Base-by-base conservation (phyloP, 192 early-diverging fungal species). In the Diversispora epigaea region DNA sequence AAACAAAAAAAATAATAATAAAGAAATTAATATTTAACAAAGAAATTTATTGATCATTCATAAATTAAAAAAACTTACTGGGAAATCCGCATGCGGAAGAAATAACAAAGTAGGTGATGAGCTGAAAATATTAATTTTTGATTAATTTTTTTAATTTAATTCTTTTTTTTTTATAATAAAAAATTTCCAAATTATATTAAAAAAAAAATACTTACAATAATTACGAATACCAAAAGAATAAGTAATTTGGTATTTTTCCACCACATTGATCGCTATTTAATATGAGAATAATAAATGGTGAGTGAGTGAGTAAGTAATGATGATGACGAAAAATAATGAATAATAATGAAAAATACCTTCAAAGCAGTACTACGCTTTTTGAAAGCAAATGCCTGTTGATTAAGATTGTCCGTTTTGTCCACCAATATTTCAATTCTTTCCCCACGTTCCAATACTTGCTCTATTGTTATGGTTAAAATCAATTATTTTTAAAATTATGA, bases 221-320 rank as follows among this genome's bases (percentile, higher is more conserved):
- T 76, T 11, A 85, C 91, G 19, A 85, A 80, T 25, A 78, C 88
- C 60, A 95, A 79, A 43, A 90, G 84, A 45, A 86, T 86, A 86
- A 94, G 89, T 47, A 95, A 80, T 81, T 91, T 92, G 56, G 91
- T 91, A 84, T 96, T 96, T 79, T 96, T 95, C 93, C 93, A 97
- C 94, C 94, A 97, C 91, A 94, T 93, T 73, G 88, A 85, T 52
- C 94, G 86, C 80, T 87, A 78, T 19, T 3, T 40, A 39, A 82
- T 47, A 40, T 15, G 12, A 57, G 46, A n/a, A 40, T 21, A 68
- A 60, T 57, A 43, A 11, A 67, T 45, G 44, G 40, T 60, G 8
- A 46, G 14, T 19, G n/a, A 4, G 52, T 61, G 43, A 17, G 11
- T 17, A 17, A 50, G n/a, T 57, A 71, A 15, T 22, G 52, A 10